phyloP scores from a whole-genome alignment of 2,329 filamentous ascomycete genomes.

The Alternaria arborescens region DNA sequence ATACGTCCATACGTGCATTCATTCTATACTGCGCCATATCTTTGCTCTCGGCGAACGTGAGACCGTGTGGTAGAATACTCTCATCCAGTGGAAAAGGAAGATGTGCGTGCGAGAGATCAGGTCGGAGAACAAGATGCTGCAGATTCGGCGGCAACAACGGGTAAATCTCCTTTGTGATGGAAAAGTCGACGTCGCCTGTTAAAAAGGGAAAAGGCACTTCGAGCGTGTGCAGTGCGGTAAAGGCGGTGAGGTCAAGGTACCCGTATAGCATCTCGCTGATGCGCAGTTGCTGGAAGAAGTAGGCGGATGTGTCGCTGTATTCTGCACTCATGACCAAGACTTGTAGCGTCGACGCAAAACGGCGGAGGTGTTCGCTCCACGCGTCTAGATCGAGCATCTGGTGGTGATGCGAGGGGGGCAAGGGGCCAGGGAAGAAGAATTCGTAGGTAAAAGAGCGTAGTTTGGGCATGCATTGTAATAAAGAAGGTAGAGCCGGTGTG shows the following conservation, averaged over 20 bases:
- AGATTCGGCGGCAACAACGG: conserved; percentile 34
- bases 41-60: conserved; percentile 28
- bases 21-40: conserved; percentile 21
- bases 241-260: conserved; percentile 33
- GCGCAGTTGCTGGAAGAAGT: conserved; percentile 34
- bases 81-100: conserved; percentile 28
- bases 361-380: conserved; percentile 26
- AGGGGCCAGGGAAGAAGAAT: conserved; percentile 19
- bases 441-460: conserved; percentile 37
- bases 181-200: conserved; percentile 35
- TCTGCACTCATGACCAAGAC: conserved; percentile 34
- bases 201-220: conserved; percentile 37
- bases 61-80: conserved; percentile 22
- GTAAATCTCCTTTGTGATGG: conserved; percentile 31
- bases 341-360: conserved; percentile 22
- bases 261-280: conserved; percentile 25
- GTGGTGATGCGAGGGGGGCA: background rate
- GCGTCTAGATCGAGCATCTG: conserved; percentile 25
- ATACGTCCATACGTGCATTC: conserved; percentile 39
- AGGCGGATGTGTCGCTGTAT: conserved; percentile 24
- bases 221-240: conserved; percentile 33
- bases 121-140: conserved; percentile 32
- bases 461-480: conserved; percentile 28
- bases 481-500: conserved; percentile 3
- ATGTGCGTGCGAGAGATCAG: conserved; percentile 39